phyloP scores from a whole-genome alignment of 129 eudicot species.

The Flaveria ramosissima region DNA sequence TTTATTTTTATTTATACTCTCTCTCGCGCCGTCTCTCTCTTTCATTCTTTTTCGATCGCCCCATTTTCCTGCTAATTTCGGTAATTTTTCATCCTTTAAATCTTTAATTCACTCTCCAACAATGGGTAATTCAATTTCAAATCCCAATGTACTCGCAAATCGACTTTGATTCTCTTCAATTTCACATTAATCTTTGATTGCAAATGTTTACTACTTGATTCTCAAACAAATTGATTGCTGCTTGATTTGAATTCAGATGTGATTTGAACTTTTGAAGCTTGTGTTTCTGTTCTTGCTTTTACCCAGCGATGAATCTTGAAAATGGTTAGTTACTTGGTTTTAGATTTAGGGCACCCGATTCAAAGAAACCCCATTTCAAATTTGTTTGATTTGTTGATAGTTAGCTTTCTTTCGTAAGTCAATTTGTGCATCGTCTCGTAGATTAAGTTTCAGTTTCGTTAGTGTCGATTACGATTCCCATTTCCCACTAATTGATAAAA shows the following conservation, averaged over 20 bases:
- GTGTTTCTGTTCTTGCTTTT: neutral
- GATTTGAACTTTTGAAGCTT: too few relatives aligned
- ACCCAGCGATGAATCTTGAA: neutral
- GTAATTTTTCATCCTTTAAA: constrained; percentile 18
- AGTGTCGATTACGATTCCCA: neutral
- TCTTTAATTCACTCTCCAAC: neutral
- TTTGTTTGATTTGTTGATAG: neutral
- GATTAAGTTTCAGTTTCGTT: too few relatives aligned
- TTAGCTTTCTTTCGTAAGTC: neutral
- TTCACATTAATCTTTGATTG: neutral
- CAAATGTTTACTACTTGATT: neutral
- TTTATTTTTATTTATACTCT: neutral
- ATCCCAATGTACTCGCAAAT: neutral
- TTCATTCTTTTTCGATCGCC: constrained; percentile 17
- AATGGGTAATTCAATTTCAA: neutral
- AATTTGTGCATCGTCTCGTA: neutral
- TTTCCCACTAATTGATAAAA: too few relatives aligned
- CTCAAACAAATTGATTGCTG: neutral
- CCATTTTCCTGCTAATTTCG: constrained; percentile 15
- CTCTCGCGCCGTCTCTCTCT: constrained; percentile 45
- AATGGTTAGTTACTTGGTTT: constrained; percentile 1
- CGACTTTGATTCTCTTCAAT: neutral
- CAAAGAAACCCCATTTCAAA: neutral
- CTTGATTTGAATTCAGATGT: neutral
- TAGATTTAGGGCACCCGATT: constrained; percentile 26